Evolutionary conservation across 2,329 filamentous ascomycete genomes (phyloP).

Genomic region (Aspergillus caelatus): DNA sequence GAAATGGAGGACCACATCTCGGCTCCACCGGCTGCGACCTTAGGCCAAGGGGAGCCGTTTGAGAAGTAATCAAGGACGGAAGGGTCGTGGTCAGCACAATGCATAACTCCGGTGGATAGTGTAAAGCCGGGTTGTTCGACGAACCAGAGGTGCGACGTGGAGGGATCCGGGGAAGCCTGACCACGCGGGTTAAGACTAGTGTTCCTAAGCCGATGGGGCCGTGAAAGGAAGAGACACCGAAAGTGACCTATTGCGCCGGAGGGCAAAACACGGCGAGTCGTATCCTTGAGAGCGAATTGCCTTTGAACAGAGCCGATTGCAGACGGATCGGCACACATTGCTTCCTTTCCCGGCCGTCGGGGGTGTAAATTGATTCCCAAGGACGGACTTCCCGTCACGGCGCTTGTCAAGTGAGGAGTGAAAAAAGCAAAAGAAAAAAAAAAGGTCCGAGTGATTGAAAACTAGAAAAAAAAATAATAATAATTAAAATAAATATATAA

Average conservation of each 20-base stretch:
- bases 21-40: constrained; percentile 18
- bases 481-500: background rate
- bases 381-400: background rate
- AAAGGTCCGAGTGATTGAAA: background rate
- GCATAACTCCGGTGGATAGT: background rate
- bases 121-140: constrained; percentile 6
- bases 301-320: constrained; percentile 12
- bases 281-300: background rate
- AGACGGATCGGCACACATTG: constrained; percentile 12
- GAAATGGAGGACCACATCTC: constrained; percentile 3
- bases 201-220: constrained; percentile 1
- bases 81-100: background rate
- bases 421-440: background rate
- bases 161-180: constrained; percentile 16
- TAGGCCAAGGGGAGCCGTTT: constrained; percentile 5
- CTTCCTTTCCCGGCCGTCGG: constrained; percentile 14
- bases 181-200: constrained; percentile 10
- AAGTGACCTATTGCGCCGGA: constrained; percentile 6
- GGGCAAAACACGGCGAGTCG: constrained; percentile 2
- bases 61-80: constrained; percentile 4
- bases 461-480: background rate
- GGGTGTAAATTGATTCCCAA: constrained; percentile 6
- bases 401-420: background rate
- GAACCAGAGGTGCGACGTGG: constrained; percentile 12
- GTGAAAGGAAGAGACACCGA: constrained; percentile 1